Evolutionary conservation across 2,329 filamentous ascomycete species (phyloP).

Genomic region (Plectosphaerella cucumerina): DNA sequence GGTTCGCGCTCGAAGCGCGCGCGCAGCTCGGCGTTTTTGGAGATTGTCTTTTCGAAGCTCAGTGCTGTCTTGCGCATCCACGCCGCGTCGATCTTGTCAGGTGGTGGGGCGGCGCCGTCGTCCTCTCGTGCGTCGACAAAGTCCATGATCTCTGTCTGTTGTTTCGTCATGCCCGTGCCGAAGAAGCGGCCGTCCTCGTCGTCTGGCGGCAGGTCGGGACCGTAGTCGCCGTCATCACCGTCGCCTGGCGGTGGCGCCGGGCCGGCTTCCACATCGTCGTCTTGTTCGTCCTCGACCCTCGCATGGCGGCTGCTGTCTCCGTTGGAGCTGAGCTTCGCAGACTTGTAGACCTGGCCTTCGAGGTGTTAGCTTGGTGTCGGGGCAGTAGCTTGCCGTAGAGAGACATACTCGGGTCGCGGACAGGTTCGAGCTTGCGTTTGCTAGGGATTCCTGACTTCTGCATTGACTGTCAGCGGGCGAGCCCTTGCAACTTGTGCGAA

Average conservation of each 20-base stretch:
- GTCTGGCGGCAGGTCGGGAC: constrained; percentile 42
- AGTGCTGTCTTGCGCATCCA: constrained; percentile 82
- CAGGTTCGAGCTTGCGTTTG: constrained; percentile 61
- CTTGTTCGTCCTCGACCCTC: constrained; percentile 39
- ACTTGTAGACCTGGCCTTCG: constrained; percentile 60
- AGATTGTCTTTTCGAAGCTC: constrained; percentile 86
- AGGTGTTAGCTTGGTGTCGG: not conserved
- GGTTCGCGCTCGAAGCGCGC: constrained; percentile 80
- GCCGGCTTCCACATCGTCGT: constrained; percentile 41
- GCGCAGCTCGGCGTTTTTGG: constrained; percentile 83
- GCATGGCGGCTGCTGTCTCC: constrained; percentile 38
- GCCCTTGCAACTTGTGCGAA: not conserved
- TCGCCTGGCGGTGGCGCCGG: constrained; percentile 47
- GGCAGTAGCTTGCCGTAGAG: not conserved
- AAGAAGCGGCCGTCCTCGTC: constrained; percentile 95
- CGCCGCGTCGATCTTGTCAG: constrained; percentile 74
- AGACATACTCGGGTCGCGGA: constrained; percentile 57
- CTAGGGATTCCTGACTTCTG: constrained; percentile 41
- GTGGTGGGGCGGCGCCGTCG: constrained; percentile 26
- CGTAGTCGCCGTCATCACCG: constrained; percentile 46
- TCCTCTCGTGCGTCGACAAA: constrained; percentile 63
- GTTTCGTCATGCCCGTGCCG: constrained; percentile 78
- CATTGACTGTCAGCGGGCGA: constrained; percentile 11
- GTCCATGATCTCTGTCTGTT: constrained; percentile 80
- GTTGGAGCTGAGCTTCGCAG: constrained; percentile 46